Base-by-base conservation (phyloP, 208 protist species). In the Balamuthia mandrillaris region DNA sequence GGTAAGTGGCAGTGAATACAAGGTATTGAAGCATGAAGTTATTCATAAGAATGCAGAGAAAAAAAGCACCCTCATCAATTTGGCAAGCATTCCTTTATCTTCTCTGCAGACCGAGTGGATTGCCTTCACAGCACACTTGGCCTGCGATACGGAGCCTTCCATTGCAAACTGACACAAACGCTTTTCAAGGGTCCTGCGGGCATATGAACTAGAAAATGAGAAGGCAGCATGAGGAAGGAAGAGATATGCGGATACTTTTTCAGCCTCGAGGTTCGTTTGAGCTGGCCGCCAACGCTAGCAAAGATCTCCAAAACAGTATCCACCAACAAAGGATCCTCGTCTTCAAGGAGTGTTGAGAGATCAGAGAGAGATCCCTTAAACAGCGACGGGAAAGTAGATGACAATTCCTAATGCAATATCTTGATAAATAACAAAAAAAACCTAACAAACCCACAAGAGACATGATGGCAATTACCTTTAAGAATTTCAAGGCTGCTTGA, bases 201-300 rank as follows among this genome's bases (percentile, higher is more conserved):
- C 68, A 77, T 41, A 58, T 77, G 45, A 77, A 47, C 27, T 47
- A 41, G n/a, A n/a, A n/a, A n/a, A n/a, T n/a, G n/a, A n/a, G n/a
- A n/a, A n/a, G n/a, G n/a, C n/a, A n/a, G n/a, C n/a, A n/a, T n/a
- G n/a, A n/a, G n/a, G n/a, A n/a, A n/a, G n/a, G n/a, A n/a, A n/a
- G n/a, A n/a, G n/a, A n/a, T n/a, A n/a, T n/a, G n/a, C n/a, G n/a
- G n/a, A n/a, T n/a, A n/a, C n/a, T n/a, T n/a, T n/a, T n/a, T n/a
- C n/a, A n/a, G n/a, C n/a, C n/a, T n/a, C n/a, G n/a, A n/a, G n/a
- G n/a, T n/a, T n/a, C n/a, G n/a, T n/a, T n/a, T n/a, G n/a, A n/a
- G n/a, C 44, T 77, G 68, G 44, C 56, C 35, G 68, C 68, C 68
- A 7, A 77, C 68, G 24, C 56, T 41, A 47, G 42, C 68, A n/a